Base-by-base conservation (phyloP, 345 rosid species). In the Erodium maritimum region DNA sequence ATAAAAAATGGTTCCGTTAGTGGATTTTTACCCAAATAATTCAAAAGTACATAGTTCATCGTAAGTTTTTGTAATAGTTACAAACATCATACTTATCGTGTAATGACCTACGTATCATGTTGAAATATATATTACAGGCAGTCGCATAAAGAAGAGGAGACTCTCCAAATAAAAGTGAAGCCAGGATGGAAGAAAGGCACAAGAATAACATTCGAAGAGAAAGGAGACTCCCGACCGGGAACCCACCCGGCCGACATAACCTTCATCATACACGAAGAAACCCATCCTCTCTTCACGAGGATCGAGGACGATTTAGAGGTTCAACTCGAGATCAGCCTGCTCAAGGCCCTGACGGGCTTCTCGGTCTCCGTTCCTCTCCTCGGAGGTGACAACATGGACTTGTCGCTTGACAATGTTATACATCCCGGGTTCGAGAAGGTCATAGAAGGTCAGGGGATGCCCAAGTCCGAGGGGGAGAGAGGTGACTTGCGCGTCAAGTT, bases 181-280 rank as follows among this genome's bases (percentile, higher is more conserved):
- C 93, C 96, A 19, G 98, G 98, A 71, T 91, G 98, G 98, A 86
- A 53, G 72, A 81, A 75, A 72, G 98, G 98, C 58, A 91, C 93
- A 0, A 81, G 73, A 76, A 83, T 91, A 24, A 81, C 80, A 62
- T 88, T 91, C 19, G 95, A 88, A 62, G 96, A 93, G 29, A 88
- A 79, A 59, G 98, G 96, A 0, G 81, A 83, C n/a, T 85, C 86
- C 66, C 77, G 72, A 69, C 96, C 90, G 0, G 96, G 96, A 0
- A 81, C 83, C 59, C 79, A 77, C 1, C 89, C 89, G 0, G 85
- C 90, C 5, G 95, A 88, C 55, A 69, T 88, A 0, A 65, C 76
- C 1, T 82, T 88, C 53, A 55, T 67, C 23, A 75, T 91, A 18
- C 86, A 80, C 19, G 96, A 91, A 50, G 75, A 71, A 57, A 65